A percentile compares a stretch with the other conserved stretches of the same genome.
Conservation (phyloP, 352 stramenopile species). For the Phytophthora sp. region DNA sequence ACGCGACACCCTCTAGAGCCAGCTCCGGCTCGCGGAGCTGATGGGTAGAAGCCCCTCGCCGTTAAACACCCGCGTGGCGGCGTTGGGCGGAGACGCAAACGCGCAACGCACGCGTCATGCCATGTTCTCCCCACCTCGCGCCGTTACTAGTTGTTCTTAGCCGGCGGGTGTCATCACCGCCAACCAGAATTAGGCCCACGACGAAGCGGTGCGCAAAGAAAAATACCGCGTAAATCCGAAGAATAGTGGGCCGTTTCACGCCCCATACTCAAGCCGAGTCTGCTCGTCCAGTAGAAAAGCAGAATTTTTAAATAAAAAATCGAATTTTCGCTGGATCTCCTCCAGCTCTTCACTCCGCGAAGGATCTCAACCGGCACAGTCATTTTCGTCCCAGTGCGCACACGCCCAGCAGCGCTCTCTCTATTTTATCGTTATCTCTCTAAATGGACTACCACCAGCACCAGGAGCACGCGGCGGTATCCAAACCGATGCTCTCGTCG, state of each 20-base stretch:
- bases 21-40: neutral
- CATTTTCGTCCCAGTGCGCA: conserved; percentile 4
- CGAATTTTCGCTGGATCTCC: conserved; percentile 17
- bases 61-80: neutral
- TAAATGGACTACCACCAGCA: conserved; percentile 29
- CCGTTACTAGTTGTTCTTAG: conserved; percentile 25
- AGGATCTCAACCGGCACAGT: conserved; percentile 15
- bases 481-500: conserved; percentile 30
- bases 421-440: too few species aligned
- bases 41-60: too few species aligned
- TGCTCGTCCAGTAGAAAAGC: conserved; percentile 3
- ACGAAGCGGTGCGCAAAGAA: conserved; percentile 10
- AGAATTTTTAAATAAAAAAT: conserved; percentile 5
- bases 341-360: conserved; percentile 15
- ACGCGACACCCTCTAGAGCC: neutral
- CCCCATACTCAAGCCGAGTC: conserved; percentile 18
- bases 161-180: conserved; percentile 14
- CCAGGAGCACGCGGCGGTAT: neutral
- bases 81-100: conserved; percentile 18
- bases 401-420: neutral
- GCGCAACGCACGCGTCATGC: neutral
- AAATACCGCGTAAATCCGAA: conserved; percentile 12
- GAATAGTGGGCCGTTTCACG: conserved; percentile 26
- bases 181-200: conserved; percentile 12
- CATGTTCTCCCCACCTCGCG: neutral